Evolutionary conservation across 129 eudicot species (phyloP), one percentile per base, ranked within the genome.

Genomic region (Escallonia rubra): DNA sequence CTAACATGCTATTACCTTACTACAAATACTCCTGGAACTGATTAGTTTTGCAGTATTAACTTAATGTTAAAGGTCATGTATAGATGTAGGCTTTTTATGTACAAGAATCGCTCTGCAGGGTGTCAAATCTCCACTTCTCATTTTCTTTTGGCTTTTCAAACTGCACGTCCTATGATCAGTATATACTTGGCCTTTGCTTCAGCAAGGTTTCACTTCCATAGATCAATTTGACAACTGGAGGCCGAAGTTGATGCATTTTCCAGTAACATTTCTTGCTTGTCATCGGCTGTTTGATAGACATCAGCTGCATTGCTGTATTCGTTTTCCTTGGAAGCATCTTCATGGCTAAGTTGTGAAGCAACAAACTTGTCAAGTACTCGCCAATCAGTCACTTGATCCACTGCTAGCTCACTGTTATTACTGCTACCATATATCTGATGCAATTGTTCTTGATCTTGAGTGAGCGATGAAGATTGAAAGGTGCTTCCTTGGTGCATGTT

Each of bases 331-430:
- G 80, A 65, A 69, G 73, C 61, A 54, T 88, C 95, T 61, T 80
- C 96, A 38, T 92, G 95, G 83, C 96, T 92, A 54, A 92, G 86
- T 45, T 92, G 98, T 10, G 98, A 83, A 10, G 98, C 98, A 10
- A 92, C 98, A 71, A 92, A 92, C 65, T 92, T 92, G 76, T 92
- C 96, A 54, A 92, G 91, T n/a, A 88, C 95, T 70, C 98, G 78
- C 98, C 98, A 92, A 76, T 92, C 98, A 0, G 86, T 88, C 46
- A 88, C 84, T 45, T 82, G 86, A 68, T 83, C 88, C 57, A 44
- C 80, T 15, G 65, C 86, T 62, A 83, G 81, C 40, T 82, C 73
- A 34, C 47, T 51, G 11, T 23, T 54, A 15, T 5, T 38, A 52
- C 23, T 57, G 45, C 59, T 72, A 16, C 44, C 44, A 40, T 58